Evolutionary conservation across 768 basidiomycete genomes (phyloP), one percentile per base, ranked within the genome.

Genomic region (Psilocybe cyanescens): DNA sequence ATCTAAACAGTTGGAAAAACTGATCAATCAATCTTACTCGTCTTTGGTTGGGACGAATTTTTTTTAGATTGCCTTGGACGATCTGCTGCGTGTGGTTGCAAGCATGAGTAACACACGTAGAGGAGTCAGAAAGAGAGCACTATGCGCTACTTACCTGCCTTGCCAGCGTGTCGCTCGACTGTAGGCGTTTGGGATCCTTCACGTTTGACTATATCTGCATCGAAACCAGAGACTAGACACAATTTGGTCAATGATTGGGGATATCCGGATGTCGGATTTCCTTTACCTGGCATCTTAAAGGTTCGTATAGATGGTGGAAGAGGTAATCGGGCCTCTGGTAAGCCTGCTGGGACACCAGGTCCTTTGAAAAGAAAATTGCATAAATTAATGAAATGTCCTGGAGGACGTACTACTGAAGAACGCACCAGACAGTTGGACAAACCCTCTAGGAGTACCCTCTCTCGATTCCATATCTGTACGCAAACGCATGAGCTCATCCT

Each of bases 371-470:
- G 5, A 30, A 5, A 14, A 47, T 49, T 12, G 14, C 8, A 33
- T 39, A 24, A 12, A n/a, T 29, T 59, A n/a, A 61, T 44, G 45
- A 19, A 28, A 31, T 39, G 28, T 24, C 17, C 54, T 35, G 11
- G 39, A 16, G 35, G 30, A 49, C 17, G 33, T 8, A n/a, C 24
- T 31, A 33, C 41, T 35, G 16, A 47, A 53, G 11, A 44, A 57
- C 62, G 24, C 29, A 69, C 68, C 62, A 11, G 64, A 56, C 45
- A 53, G 51, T 58, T 52, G 66, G 48, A 41, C 55, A 12, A 45
- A 41, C 28, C 58, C 59, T 37, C 17, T 59, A n/a, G 61, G 61
- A 31, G 46, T 45, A 16, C 59, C 61, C 46, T 64, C 68, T 11
- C 66, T 63, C 33, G 44, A 55, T 47, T 66, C 63, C 30, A 46